These are phyloP conservation scores for Neofusicoccum sp. DNA, from an alignment of 2,329 filamentous ascomycete species.

Conservation along the genomic window DNA sequence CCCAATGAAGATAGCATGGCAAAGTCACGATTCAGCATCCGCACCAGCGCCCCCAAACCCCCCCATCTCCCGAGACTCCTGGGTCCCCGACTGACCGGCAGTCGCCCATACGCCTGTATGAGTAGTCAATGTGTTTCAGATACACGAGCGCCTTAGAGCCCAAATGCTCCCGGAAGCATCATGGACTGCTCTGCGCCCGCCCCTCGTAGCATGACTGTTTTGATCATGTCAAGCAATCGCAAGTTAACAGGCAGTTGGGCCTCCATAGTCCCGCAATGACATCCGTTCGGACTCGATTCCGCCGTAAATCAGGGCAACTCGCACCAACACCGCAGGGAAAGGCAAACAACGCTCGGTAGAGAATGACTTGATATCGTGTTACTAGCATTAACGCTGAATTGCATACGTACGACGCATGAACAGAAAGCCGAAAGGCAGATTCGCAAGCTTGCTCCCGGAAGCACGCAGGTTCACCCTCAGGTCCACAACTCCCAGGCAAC, in stretches of 20 bases:
- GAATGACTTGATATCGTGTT: neutral
- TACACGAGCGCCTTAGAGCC: neutral
- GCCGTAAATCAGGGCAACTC: neutral
- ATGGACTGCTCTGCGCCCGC: no score
- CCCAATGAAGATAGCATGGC: conserved; percentile 6
- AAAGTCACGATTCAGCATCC: conserved; percentile 5
- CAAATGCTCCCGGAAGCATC: neutral
- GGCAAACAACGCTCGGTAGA: neutral
- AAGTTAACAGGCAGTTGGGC: neutral
- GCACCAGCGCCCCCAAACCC: neutral
- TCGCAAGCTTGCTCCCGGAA: neutral
- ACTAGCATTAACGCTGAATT: conserved; percentile 6
- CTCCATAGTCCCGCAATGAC: neutral
- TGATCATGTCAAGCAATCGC: conserved; percentile 5
- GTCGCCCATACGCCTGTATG: neutral
- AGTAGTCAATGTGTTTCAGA: conserved; percentile 2
- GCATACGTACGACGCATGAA: conserved; percentile 7
- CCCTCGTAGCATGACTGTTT: neutral
- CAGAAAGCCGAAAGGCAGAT: conserved; percentile 9
- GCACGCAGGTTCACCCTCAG: neutral
- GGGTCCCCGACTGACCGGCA: neutral
- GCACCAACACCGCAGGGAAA: neutral
- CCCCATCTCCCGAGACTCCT: neutral
- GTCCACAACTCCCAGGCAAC: conserved; percentile 3
- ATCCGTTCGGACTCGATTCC: neutral